A percentile compares a stretch with the other conserved stretches of the same genome.
Evolutionary conservation across 192 early-diverging fungal genomes (phyloP).

Genomic region (Phycomyces blakesleeanus): DNA sequence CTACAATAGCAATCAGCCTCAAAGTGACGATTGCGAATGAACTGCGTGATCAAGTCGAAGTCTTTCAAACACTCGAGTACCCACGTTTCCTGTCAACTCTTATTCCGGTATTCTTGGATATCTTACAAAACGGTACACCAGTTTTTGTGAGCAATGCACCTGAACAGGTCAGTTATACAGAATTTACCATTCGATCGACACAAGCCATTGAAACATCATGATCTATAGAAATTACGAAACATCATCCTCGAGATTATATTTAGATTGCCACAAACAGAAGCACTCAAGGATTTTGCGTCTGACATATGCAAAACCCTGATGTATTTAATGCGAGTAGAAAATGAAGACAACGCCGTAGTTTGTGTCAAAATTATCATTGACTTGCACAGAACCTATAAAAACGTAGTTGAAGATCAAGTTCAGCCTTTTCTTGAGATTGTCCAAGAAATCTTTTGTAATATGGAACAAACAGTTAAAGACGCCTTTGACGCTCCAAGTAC

Average conservation of each 20-base stretch:
- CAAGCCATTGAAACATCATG: background rate
- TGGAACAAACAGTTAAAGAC: conserved; percentile 80
- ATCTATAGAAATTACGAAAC: conserved; percentile 76
- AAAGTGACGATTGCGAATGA: conserved; percentile 83
- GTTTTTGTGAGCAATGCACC: conserved; percentile 72
- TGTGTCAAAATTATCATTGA: conserved; percentile 95
- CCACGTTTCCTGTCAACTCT: conserved; percentile 70
- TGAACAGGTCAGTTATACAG: conserved; percentile 56
- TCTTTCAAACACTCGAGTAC: conserved; percentile 84
- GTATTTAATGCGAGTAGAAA: conserved; percentile 79
- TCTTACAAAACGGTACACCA: conserved; percentile 67
- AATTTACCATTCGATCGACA: background rate
- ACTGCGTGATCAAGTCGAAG: conserved; percentile 87
- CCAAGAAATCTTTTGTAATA: conserved; percentile 89
- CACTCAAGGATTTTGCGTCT: conserved; percentile 68
- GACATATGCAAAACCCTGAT: conserved; percentile 76
- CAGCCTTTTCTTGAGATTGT: conserved; percentile 90
- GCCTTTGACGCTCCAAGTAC: conserved; percentile 75
- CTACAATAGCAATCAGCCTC: conserved; percentile 50
- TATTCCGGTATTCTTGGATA: conserved; percentile 79
- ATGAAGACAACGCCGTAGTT: conserved; percentile 96
- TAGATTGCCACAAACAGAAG: conserved; percentile 86
- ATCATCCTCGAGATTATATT: conserved; percentile 89
- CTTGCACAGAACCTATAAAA: conserved; percentile 84
- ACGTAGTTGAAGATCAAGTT: conserved; percentile 79